phyloP scores from a whole-genome alignment of 2,329 filamentous ascomycete genomes.

The Fusarium decemcellulare region DNA sequence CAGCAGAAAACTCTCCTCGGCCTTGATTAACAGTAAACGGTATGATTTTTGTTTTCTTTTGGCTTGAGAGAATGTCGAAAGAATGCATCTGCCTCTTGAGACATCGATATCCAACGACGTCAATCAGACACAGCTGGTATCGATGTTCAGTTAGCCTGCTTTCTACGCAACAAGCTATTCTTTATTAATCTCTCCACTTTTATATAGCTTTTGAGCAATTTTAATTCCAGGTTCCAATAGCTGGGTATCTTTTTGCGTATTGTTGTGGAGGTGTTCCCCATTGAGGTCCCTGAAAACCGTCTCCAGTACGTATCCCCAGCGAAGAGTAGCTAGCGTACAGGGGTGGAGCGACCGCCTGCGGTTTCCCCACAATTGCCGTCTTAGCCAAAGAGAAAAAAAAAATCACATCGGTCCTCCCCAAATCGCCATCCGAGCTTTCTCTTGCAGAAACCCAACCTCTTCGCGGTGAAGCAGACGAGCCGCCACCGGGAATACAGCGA shows the following conservation, averaged over 20 bases:
- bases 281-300: conserved; percentile 24
- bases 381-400: conserved; percentile 38
- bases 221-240: no score
- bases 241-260: no score
- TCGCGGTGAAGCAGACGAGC: conserved; percentile 14
- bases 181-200: no score
- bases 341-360: conserved; percentile 29
- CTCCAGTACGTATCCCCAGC: conserved; percentile 16
- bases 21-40: no score
- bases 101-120: not conserved
- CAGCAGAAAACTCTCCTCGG: no score
- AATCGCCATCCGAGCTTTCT: conserved; percentile 3
- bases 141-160: no score
- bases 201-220: no score
- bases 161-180: no score
- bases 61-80: not conserved
- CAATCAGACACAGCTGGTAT: not conserved
- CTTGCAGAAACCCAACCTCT: conserved; percentile 33
- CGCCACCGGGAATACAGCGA: not conserved
- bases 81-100: not conserved
- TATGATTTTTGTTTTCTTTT: no score
- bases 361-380: conserved; percentile 36
- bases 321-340: conserved; percentile 26
- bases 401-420: conserved; percentile 35
- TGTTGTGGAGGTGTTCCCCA: no score